phyloP scores from a whole-genome alignment of 345 rosid species.

The Aquilaria malaccensis region DNA sequence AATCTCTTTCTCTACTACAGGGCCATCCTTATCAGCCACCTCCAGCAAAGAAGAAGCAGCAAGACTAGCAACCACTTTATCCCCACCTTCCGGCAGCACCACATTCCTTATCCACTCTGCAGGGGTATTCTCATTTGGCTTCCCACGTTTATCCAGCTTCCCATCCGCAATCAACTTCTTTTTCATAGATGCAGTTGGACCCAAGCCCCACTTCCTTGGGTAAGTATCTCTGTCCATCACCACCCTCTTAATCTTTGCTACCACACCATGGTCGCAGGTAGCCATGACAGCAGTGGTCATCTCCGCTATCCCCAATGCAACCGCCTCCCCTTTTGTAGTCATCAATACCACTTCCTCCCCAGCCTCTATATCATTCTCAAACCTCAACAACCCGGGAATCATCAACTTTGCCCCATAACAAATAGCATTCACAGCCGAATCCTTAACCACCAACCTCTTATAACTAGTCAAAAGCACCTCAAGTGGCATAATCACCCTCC shows the following conservation, averaged over 20 bases:
- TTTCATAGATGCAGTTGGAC: constrained; percentile 83
- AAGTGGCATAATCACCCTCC: constrained; percentile 90
- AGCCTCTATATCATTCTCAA: constrained; percentile 81
- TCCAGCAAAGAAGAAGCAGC: constrained; percentile 53
- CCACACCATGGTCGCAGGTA: constrained; percentile 92
- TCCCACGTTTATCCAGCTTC: constrained; percentile 83
- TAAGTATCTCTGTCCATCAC: constrained; percentile 98
- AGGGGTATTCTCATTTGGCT: constrained; percentile 75
- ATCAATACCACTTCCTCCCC: constrained; percentile 88
- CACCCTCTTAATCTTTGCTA: constrained; percentile 93
- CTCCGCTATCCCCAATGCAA: constrained; percentile 92
- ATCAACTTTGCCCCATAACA: constrained; percentile 94
- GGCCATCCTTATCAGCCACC: constrained; percentile 16
- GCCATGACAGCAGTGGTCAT: constrained; percentile 98
- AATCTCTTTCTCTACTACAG: constrained; percentile 16
- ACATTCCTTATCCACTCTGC: constrained; percentile 74
- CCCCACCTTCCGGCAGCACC: constrained; percentile 66
- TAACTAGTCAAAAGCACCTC: constrained; percentile 84
- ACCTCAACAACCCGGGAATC: constrained; percentile 87
- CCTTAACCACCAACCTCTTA: constrained; percentile 90
- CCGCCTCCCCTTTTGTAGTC: constrained; percentile 95
- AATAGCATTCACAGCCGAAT: constrained; percentile 90
- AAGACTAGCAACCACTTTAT: constrained; percentile 56
- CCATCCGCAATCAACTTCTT: constrained; percentile 81
- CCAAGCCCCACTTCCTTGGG: constrained; percentile 96